These are phyloP conservation scores for Cordyceps javanica DNA, from an alignment of 2,329 filamentous ascomycete genomes.

Conservation along the genomic window DNA sequence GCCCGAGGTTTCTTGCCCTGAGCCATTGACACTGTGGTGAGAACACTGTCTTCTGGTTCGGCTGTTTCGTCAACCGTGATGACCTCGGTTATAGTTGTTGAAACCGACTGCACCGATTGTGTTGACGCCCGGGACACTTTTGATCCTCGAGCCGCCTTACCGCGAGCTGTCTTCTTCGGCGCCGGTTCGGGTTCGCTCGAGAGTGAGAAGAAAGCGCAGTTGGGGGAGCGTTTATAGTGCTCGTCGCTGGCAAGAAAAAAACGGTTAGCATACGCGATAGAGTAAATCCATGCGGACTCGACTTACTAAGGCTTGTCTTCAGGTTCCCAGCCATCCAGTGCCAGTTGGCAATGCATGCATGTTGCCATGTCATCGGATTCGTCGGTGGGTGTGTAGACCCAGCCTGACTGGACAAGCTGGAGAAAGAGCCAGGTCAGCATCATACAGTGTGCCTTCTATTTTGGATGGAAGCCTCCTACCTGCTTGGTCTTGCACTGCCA, in stretches of 20 bases:
- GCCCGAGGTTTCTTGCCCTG: slow-evolving; percentile 32
- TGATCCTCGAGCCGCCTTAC: slow-evolving; percentile 53
- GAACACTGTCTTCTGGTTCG: slow-evolving; percentile 51
- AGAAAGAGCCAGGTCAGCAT: slow-evolving; percentile 12
- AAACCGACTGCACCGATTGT: slow-evolving; percentile 53
- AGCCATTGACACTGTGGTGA: slow-evolving; percentile 55
- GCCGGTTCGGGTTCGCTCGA: slow-evolving; percentile 47
- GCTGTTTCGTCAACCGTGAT: slow-evolving; percentile 42
- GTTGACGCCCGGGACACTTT: slow-evolving; percentile 62
- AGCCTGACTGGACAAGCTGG: slow-evolving; percentile 83
- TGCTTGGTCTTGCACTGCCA: slow-evolving; percentile 89
- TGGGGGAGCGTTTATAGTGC: slow-evolving; percentile 70
- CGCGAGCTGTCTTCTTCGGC: slow-evolving; percentile 50
- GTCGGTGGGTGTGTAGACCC: slow-evolving; percentile 81
- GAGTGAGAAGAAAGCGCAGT: slow-evolving; percentile 78
- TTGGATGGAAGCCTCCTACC: slow-evolving; percentile 39
- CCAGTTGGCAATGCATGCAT: slow-evolving; percentile 84
- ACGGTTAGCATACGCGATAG: slow-evolving; percentile 19
- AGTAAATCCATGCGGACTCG: slow-evolving; percentile 14
- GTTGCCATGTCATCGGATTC: slow-evolving; percentile 86
- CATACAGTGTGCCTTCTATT: neutral
- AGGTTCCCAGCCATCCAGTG: slow-evolving; percentile 90
- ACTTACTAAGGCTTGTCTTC: slow-evolving; percentile 79
- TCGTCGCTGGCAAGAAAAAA: slow-evolving; percentile 67
- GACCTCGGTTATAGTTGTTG: slow-evolving; percentile 44